Evolutionary conservation across 441 rosid genomes (phyloP).

Genomic region (Pelargonium myrrhifolium): DNA sequence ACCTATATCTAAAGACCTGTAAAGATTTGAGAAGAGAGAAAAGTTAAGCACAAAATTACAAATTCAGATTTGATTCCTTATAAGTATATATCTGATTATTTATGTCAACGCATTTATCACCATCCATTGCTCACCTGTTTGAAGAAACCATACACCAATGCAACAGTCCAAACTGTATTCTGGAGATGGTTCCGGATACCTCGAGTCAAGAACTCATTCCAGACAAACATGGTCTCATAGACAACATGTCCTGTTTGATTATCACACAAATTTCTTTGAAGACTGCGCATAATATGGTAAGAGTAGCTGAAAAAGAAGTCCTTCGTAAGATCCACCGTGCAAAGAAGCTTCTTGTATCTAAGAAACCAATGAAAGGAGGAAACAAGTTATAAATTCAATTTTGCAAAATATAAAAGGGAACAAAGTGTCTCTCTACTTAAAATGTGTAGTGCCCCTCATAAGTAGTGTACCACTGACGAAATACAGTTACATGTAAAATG

Average conservation of each 20-base stretch:
- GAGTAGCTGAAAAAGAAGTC: slow-evolving; percentile 99
- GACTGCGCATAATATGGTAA: slow-evolving; percentile 84
- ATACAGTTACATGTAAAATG: slow-evolving; percentile 36
- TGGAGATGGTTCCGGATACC: slow-evolving; percentile 78
- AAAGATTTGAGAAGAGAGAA: too few species aligned
- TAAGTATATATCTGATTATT: neutral
- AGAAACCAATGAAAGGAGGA: slow-evolving; percentile 20
- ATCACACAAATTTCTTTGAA: slow-evolving; percentile 74
- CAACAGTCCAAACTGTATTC: slow-evolving; percentile 92
- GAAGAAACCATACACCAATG: slow-evolving; percentile 92
- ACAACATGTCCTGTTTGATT: slow-evolving; percentile 59
- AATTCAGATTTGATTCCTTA: too few species aligned
- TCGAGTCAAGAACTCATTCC: slow-evolving; percentile 95
- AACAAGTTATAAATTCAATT: too few species aligned
- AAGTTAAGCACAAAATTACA: too few species aligned
- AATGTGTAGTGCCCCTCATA: too few species aligned
- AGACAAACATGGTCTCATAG: slow-evolving; percentile 94
- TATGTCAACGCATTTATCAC: neutral
- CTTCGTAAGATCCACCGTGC: slow-evolving; percentile 87
- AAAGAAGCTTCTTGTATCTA: slow-evolving; percentile 97
- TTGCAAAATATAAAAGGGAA: slow-evolving; percentile 6
- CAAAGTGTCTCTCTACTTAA: neutral
- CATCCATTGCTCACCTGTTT: slow-evolving; percentile 57
- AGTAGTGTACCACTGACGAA: slow-evolving; percentile 30
- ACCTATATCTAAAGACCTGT: too few species aligned